Conservation (phyloP, 495 filamentous ascomycete species). For the Penicillium steckii region DNA sequence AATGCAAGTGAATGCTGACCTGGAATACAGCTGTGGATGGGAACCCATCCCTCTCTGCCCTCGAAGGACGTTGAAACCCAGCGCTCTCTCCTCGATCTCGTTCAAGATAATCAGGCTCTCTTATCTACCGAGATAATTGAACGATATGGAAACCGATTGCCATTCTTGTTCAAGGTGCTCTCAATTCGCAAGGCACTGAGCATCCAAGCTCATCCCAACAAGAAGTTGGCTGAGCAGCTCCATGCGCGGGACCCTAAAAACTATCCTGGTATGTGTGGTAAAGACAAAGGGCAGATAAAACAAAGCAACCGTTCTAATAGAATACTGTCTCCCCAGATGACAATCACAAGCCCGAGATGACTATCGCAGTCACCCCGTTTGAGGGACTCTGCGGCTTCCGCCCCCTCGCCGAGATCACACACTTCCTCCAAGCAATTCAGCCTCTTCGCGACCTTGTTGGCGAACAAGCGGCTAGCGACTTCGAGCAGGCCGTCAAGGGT, state of each 20-base stretch:
- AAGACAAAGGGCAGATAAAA: background rate
- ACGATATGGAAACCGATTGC: slow-evolving; percentile 75
- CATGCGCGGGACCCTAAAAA: slow-evolving; percentile 86
- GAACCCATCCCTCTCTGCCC: slow-evolving; percentile 92
- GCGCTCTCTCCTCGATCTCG: slow-evolving; percentile 84
- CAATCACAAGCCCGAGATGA: slow-evolving; percentile 99
- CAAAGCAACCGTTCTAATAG: background rate
- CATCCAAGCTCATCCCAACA: slow-evolving; percentile 98
- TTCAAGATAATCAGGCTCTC: slow-evolving; percentile 82
- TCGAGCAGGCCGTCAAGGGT: slow-evolving; percentile 64
- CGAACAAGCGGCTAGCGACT: slow-evolving; percentile 60
- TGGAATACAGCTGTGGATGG: slow-evolving; percentile 85
- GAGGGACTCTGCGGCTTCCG: slow-evolving; percentile 96
- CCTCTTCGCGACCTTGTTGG: slow-evolving; percentile 77
- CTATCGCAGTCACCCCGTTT: slow-evolving; percentile 93
- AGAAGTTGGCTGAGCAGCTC: slow-evolving; percentile 88
- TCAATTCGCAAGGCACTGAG: slow-evolving; percentile 91
- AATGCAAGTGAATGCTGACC: slow-evolving; percentile 19
- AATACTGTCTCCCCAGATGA: no score
- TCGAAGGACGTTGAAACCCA: slow-evolving; percentile 85
- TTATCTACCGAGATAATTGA: slow-evolving; percentile 69
- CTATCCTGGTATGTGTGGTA: slow-evolving; percentile 65
- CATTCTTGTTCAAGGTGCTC: slow-evolving; percentile 97
- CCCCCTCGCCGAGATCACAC: slow-evolving; percentile 78
- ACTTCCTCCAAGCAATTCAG: slow-evolving; percentile 75